These are phyloP conservation scores for Filobasidium floriforme DNA, from an alignment of 768 basidiomycete species.

Conservation along the genomic window DNA sequence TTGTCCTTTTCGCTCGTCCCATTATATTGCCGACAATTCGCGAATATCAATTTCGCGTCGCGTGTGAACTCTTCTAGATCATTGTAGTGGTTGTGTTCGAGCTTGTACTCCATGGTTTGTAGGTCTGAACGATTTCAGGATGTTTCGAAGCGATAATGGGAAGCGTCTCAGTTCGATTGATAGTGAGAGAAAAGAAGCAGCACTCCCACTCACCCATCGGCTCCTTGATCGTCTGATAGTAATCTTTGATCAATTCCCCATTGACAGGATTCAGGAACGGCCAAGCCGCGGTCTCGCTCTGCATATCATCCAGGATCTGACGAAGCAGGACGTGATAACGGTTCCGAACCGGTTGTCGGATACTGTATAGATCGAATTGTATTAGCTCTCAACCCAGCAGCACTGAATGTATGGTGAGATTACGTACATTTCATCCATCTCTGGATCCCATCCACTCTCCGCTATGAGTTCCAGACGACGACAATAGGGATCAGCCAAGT, in stretches of 20 bases:
- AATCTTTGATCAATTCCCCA: slow-evolving; percentile 70
- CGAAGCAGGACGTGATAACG: slow-evolving; percentile 63
- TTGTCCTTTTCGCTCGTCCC: slow-evolving; percentile 49
- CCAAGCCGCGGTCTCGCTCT: slow-evolving; percentile 74
- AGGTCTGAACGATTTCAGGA: too few relatives aligned
- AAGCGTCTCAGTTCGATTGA: too few relatives aligned
- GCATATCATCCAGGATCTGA: slow-evolving; percentile 67
- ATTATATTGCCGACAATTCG: slow-evolving; percentile 86
- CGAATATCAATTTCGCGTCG: slow-evolving; percentile 76
- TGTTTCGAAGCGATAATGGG: too few relatives aligned
- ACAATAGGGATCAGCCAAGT: neutral
- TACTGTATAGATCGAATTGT: slow-evolving; percentile 24
- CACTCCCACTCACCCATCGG: slow-evolving; percentile 72
- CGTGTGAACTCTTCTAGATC: slow-evolving; percentile 64
- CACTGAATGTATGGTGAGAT: neutral
- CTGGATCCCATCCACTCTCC: slow-evolving; percentile 86
- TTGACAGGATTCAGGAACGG: slow-evolving; percentile 78
- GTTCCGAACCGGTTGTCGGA: slow-evolving; percentile 49
- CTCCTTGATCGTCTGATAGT: slow-evolving; percentile 75
- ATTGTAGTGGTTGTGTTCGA: slow-evolving; percentile 77
- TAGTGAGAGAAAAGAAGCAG: neutral
- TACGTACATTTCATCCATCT: slow-evolving; percentile 61
- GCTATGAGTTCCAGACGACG: slow-evolving; percentile 47
- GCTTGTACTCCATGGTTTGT: slow-evolving; percentile 75
- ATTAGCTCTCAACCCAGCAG: neutral